These are phyloP conservation scores for Aspergillus panamensis DNA, from an alignment of 495 filamentous ascomycete species.

Conservation along the genomic window DNA sequence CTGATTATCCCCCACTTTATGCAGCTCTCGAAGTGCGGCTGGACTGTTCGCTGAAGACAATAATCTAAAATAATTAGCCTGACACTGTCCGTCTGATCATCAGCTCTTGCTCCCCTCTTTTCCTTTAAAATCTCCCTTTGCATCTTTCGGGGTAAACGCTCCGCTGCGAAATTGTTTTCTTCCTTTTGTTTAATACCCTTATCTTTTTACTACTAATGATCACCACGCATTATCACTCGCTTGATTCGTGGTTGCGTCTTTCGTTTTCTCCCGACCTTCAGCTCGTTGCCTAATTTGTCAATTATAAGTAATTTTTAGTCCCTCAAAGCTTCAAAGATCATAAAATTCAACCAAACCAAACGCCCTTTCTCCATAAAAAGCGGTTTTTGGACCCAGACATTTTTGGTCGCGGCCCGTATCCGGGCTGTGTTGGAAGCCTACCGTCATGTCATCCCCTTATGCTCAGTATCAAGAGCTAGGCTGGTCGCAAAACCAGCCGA, in stretches of 20 bases:
- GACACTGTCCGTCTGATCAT: background rate
- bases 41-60: background rate
- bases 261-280: background rate
- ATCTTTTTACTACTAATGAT: background rate
- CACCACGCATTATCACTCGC: constrained; percentile 1
- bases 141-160: background rate
- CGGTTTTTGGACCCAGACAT: background rate
- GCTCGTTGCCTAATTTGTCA: background rate
- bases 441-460: constrained; percentile 1
- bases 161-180: background rate
- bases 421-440: background rate
- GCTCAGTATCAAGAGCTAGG: constrained; percentile 12
- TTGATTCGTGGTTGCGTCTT: constrained; percentile 1
- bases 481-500: constrained; percentile 2
- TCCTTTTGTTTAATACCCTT: background rate
- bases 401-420: background rate
- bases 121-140: background rate
- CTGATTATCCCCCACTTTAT: background rate
- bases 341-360: background rate
- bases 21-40: background rate
- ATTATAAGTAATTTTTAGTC: background rate
- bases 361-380: background rate
- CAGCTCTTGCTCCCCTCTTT: background rate
- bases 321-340: background rate
- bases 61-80: background rate